A percentile compares a stretch with the other conserved stretches of the same genome.
Conservation (phyloP, 2,329 filamentous ascomycete species). For the Fusarium caatingaense region DNA sequence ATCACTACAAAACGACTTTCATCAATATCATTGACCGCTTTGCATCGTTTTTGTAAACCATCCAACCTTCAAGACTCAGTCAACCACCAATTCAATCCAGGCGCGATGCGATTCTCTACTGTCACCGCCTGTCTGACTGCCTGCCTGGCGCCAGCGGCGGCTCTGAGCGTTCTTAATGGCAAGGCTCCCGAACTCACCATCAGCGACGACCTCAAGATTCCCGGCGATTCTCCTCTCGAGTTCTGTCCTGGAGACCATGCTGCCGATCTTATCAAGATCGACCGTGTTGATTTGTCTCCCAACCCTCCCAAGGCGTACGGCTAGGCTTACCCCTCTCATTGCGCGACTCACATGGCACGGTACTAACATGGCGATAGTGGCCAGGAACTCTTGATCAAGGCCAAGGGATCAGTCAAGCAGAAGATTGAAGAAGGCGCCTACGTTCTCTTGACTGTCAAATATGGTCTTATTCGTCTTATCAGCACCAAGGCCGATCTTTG, state of each 20-base stretch:
- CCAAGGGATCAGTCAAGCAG: conserved; percentile 78
- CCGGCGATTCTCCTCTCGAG: conserved; percentile 85
- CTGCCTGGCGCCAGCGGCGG: conserved; percentile 59
- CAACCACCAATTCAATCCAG: not conserved
- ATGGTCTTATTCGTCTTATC: conserved; percentile 90
- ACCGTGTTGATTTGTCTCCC: conserved; percentile 82
- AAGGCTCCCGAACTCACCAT: conserved; percentile 53
- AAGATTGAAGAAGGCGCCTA: conserved; percentile 82
- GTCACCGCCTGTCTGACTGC: conserved; percentile 60
- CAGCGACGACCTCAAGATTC: conserved; percentile 71
- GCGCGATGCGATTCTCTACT: conserved; percentile 53
- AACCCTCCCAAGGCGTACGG: conserved; percentile 90
- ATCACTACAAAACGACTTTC: conserved; percentile 29
- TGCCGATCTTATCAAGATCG: conserved; percentile 78
- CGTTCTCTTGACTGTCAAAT: conserved; percentile 88
- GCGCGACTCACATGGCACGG: not conserved
- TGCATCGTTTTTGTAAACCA: conserved; percentile 1
- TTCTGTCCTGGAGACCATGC: conserved; percentile 77
- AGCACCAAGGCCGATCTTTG: conserved; percentile 85
- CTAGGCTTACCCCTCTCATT: conserved; percentile 17
- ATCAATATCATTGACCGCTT: conserved; percentile 16
- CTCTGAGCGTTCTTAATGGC: conserved; percentile 56
- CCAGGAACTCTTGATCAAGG: conserved; percentile 79
- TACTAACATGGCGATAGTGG: conserved; percentile 68
- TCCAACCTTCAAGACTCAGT: not conserved